A percentile compares a stretch with the other conserved stretches of the same genome.
phyloP scores from a whole-genome alignment of 1,284 basidiomycete genomes.

The Pyrrhoderma lamaoense region DNA sequence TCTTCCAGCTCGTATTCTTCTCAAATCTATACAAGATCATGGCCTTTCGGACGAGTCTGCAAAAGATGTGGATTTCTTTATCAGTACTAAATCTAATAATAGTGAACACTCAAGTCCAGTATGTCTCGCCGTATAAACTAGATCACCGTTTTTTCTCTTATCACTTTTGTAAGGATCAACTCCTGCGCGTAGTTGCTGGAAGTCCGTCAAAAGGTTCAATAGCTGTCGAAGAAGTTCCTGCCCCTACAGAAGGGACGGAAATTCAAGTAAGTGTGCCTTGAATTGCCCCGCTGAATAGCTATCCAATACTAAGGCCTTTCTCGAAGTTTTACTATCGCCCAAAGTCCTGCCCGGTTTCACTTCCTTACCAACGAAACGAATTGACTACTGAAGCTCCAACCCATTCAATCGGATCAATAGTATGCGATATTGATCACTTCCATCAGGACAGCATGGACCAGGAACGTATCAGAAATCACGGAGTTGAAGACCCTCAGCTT shows the following conservation, averaged over 20 bases:
- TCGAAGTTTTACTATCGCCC: constrained; percentile 12
- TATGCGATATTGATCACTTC: neutral
- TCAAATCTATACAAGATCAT: constrained; percentile 11
- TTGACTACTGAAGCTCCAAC: neutral
- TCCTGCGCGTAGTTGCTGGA: constrained; percentile 13
- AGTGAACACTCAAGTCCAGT: neutral
- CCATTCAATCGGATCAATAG: neutral
- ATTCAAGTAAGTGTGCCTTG: constrained; percentile 4
- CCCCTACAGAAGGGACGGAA: constrained; percentile 8
- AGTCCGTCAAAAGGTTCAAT: constrained; percentile 16
- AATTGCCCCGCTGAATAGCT: neutral
- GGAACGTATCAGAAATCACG: neutral
- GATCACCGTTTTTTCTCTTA: neutral
- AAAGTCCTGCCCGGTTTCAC: neutral
- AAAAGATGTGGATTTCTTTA: constrained; percentile 15
- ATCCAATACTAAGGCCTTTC: neutral
- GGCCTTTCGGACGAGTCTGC: constrained; percentile 9
- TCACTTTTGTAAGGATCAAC: neutral
- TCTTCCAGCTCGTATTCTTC: constrained; percentile 13
- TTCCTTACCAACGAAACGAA: neutral
- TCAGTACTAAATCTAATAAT: constrained; percentile 5
- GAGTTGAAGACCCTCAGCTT: neutral
- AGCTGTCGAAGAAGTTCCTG: constrained; percentile 15
- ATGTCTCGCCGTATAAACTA: neutral
- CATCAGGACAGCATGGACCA: neutral